Evolutionary conservation across 306 rosid species (phyloP).

Genomic region (Crataegus laevigata): DNA sequence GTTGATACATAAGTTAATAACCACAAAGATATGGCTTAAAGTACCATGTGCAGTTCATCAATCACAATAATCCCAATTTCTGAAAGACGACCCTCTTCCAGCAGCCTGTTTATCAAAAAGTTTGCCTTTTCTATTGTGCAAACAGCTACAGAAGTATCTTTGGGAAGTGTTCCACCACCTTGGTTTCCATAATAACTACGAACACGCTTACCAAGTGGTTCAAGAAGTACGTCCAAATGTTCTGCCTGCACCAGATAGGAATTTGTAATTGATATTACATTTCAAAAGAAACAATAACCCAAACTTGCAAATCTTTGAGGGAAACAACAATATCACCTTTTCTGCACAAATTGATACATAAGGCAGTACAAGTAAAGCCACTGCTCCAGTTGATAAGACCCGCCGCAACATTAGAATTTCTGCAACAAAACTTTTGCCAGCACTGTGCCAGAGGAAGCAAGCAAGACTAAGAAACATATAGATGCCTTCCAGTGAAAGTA

Average conservation of each 20-base stretch:
- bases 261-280: background rate
- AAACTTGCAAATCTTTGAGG: slow-evolving; percentile 9
- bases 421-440: slow-evolving; percentile 98
- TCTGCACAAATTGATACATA: slow-evolving; percentile 96
- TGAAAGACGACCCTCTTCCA: slow-evolving; percentile 88
- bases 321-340: slow-evolving; percentile 48
- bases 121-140: slow-evolving; percentile 99
- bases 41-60: slow-evolving; percentile 98
- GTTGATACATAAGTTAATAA: background rate
- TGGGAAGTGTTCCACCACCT: slow-evolving; percentile 93
- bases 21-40: background rate
- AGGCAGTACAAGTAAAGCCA: slow-evolving; percentile 93
- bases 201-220: slow-evolving; percentile 86
- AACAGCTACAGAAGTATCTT: slow-evolving; percentile 92
- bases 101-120: slow-evolving; percentile 72
- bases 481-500: background rate
- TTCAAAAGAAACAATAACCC: slow-evolving; percentile 1
- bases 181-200: slow-evolving; percentile 96
- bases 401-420: slow-evolving; percentile 88
- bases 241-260: slow-evolving; percentile 60
- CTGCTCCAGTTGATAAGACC: slow-evolving; percentile 69
- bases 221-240: slow-evolving; percentile 86
- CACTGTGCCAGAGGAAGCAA: slow-evolving; percentile 53
- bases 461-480: slow-evolving; percentile 18
- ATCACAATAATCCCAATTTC: slow-evolving; percentile 96